phyloP scores from a whole-genome alignment of 1,284 basidiomycete species.

The Puccinia coronata region DNA sequence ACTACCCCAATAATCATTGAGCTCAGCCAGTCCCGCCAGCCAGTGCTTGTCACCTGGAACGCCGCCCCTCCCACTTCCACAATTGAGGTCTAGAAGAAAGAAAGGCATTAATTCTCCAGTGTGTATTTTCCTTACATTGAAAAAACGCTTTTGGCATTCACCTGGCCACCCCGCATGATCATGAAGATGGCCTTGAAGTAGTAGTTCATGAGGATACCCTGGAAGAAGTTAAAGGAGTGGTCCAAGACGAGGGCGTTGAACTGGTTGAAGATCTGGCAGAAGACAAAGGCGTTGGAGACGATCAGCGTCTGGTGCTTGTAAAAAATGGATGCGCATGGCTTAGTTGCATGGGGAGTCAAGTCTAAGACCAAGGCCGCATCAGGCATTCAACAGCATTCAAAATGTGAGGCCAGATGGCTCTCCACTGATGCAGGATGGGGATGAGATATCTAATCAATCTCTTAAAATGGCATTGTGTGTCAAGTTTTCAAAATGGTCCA shows the following conservation, averaged over 20 bases:
- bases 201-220: slow-evolving; percentile 50
- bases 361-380: no score
- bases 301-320: slow-evolving; percentile 50
- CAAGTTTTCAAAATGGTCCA: no score
- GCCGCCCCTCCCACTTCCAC: slow-evolving; percentile 52
- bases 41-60: slow-evolving; percentile 72
- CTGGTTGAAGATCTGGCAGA: slow-evolving; percentile 53
- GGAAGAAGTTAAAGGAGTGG: slow-evolving; percentile 50
- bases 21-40: slow-evolving; percentile 87
- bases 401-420: no score
- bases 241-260: slow-evolving; percentile 51
- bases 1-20: slow-evolving; percentile 81
- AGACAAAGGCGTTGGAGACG: slow-evolving; percentile 52
- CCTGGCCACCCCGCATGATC: slow-evolving; percentile 50
- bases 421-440: no score
- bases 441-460: no score
- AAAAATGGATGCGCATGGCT: slow-evolving; percentile 49
- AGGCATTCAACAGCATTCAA: no score
- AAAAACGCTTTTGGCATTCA: no score
- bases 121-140: no score
- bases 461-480: no score
- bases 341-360: slow-evolving; percentile 49
- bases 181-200: slow-evolving; percentile 51
- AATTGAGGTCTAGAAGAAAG: slow-evolving; percentile 50
- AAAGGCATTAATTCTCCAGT: no score